Base-by-base conservation (phyloP, 345 rosid genomes). In the Cardiospermum halicacabum region DNA sequence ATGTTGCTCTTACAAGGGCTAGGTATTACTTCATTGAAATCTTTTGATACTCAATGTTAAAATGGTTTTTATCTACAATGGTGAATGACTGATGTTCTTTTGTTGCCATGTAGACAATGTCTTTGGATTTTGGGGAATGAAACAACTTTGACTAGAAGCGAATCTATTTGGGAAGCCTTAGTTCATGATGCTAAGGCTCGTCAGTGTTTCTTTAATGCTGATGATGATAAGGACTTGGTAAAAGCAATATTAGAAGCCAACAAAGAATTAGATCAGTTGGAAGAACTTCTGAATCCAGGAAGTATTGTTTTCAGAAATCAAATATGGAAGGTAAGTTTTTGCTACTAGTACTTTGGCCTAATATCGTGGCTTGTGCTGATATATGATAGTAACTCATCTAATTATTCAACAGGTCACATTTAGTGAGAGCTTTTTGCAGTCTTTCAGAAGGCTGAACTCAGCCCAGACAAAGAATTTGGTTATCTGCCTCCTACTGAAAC, bases 291-390 rank as follows among this genome's bases (percentile, higher is more conserved):
- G 6, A 34, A 34, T 34, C 9, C 39, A 34, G 10, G 1, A 3
- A 34, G 39, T 5, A 4, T 34, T 5, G 9, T 11, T 34, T 34
- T 34, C 39, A 34, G 39, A 34, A 34, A 11, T 11, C 3, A 34
- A 4, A 34, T n/a, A n/a, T 84, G 88, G 89, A 84, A 76, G 80
- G 84, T 83, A 53, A n/a, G 21, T 55, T 5, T 47, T 27, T 25
- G 24, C 11, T 34, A 21, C 36, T 50, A 4, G 3, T 54, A 32
- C 7, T 24, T n/a, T 57, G 21, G 24, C 11, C 27, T 12, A 18
- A 61, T 56, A 18, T 30, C 10, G 24, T 19, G 69, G 19, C 45
- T 19, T 12, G 7, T 58, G 37, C 8, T n/a, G 22, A 45, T 45
- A 45, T 4, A 40, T 40, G 47, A 11, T 0, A 40, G 0, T 26